These are phyloP conservation scores for Psilocybe sp. DNA, from an alignment of 768 basidiomycete genomes.

Conservation along the genomic window DNA sequence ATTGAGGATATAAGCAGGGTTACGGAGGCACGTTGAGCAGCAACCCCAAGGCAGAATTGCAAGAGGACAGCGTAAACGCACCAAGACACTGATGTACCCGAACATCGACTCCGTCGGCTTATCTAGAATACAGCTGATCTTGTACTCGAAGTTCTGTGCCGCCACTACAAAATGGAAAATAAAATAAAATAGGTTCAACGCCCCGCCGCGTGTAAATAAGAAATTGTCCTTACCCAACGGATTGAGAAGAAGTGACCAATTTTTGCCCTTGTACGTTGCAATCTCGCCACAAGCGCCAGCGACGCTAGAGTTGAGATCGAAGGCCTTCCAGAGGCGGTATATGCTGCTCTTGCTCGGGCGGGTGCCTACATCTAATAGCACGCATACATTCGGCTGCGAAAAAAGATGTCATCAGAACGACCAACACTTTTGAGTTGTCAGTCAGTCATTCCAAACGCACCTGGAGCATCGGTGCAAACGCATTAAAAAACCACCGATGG, in stretches of 20 bases:
- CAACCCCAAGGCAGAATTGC: too few species aligned
- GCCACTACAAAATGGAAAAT: constrained; percentile 58
- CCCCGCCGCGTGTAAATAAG: background rate
- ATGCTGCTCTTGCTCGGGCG: constrained; percentile 85
- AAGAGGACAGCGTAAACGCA: too few species aligned
- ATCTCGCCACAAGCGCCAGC: constrained; percentile 98
- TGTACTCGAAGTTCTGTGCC: constrained; percentile 96
- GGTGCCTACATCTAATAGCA: constrained; percentile 93
- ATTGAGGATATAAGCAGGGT: too few species aligned
- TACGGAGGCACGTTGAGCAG: too few species aligned
- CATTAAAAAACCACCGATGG: constrained; percentile 97
- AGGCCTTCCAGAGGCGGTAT: constrained; percentile 94
- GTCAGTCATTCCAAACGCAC: too few species aligned
- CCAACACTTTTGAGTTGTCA: too few species aligned
- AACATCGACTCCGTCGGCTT: constrained; percentile 88
- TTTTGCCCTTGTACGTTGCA: constrained; percentile 86
- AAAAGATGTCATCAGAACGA: background rate
- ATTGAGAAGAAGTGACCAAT: constrained; percentile 79
- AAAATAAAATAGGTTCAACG: background rate
- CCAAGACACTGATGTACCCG: constrained; percentile 95
- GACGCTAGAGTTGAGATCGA: constrained; percentile 88
- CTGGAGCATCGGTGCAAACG: constrained; percentile 79
- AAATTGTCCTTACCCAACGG: constrained; percentile 59
- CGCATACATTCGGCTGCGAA: constrained; percentile 81
- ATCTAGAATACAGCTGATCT: constrained; percentile 86